Evolutionary conservation across 2,329 filamentous ascomycete genomes (phyloP).

Genomic region (Xylariaceae sp.): DNA sequence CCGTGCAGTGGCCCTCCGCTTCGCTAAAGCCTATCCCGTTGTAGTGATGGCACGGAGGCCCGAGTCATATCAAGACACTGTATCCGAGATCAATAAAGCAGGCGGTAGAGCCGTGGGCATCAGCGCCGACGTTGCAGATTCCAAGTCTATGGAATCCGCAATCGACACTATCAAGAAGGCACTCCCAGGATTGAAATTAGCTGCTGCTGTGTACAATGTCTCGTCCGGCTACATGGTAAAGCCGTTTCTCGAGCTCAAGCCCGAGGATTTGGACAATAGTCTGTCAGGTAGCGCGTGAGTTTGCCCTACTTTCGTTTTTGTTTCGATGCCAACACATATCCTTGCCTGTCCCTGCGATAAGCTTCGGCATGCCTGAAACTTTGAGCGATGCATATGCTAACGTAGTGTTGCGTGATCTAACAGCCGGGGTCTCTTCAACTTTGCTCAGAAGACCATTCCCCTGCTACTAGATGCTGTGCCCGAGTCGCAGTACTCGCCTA

Average conservation of each 20-base stretch:
- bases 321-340: not conserved
- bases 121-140: slow-evolving; percentile 17
- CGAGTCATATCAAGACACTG: slow-evolving; percentile 18
- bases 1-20: slow-evolving; percentile 22
- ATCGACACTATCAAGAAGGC: slow-evolving; percentile 17
- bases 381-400: not conserved
- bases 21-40: slow-evolving; percentile 25
- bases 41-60: slow-evolving; percentile 17
- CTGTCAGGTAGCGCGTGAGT: slow-evolving; percentile 59
- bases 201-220: slow-evolving; percentile 23
- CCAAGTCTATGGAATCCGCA: slow-evolving; percentile 6
- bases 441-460: slow-evolving; percentile 70
- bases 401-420: slow-evolving; percentile 3
- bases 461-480: slow-evolving; percentile 64
- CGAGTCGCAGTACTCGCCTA: slow-evolving; percentile 63
- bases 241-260: slow-evolving; percentile 64
- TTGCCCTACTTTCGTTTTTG: not conserved
- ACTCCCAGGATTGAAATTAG: slow-evolving; percentile 13
- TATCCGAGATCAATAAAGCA: slow-evolving; percentile 15
- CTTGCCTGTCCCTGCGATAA: not conserved
- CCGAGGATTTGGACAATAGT: slow-evolving; percentile 56
- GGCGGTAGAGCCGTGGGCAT: slow-evolving; percentile 23
- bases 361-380: not conserved
- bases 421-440: slow-evolving; percentile 70
- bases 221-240: slow-evolving; percentile 54